Conservation (phyloP, 2,329 filamentous ascomycete species). For the Fusarium guadeloupense region DNA sequence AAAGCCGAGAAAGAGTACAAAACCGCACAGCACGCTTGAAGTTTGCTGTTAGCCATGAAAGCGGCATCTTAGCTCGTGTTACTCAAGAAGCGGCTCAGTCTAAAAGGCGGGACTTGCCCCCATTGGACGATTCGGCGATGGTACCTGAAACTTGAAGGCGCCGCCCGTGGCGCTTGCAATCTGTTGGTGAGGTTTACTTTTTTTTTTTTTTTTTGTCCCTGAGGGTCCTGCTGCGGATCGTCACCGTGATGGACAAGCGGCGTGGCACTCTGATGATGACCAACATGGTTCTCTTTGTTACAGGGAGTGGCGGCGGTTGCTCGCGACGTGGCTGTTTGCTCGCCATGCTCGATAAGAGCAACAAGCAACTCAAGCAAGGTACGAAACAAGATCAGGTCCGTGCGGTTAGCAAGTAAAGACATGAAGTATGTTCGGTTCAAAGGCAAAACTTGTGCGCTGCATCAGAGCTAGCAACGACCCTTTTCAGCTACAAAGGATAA, state of each 20-base stretch:
- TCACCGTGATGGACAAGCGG: slow-evolving; percentile 2
- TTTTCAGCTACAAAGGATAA: background rate
- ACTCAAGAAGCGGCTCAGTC: slow-evolving; percentile 29
- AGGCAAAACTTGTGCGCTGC: background rate
- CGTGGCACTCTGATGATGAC: background rate
- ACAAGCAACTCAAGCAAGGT: background rate
- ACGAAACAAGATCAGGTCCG: slow-evolving; percentile 10
- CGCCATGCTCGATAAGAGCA: background rate
- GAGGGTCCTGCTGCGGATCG: background rate
- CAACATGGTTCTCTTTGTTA: background rate
- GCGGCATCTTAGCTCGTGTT: slow-evolving; percentile 20
- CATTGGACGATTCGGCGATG: slow-evolving; percentile 34
- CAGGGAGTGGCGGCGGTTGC: background rate
- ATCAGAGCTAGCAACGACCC: slow-evolving; percentile 4
- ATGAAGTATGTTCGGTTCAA: background rate
- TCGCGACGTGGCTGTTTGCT: background rate
- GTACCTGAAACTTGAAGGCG: slow-evolving; percentile 41
- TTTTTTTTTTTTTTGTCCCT: slow-evolving; percentile 10
- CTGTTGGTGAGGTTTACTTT: slow-evolving; percentile 14
- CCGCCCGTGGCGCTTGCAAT: slow-evolving; percentile 36
- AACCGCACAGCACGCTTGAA: slow-evolving; percentile 2
- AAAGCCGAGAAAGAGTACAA: slow-evolving; percentile 1
- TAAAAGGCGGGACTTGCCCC: slow-evolving; percentile 33
- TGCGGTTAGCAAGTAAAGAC: too few relatives aligned
- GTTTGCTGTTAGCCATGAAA: slow-evolving; percentile 19